phyloP scores from a whole-genome alignment of 1,284 basidiomycete genomes.

The Malassezia psittaci region DNA sequence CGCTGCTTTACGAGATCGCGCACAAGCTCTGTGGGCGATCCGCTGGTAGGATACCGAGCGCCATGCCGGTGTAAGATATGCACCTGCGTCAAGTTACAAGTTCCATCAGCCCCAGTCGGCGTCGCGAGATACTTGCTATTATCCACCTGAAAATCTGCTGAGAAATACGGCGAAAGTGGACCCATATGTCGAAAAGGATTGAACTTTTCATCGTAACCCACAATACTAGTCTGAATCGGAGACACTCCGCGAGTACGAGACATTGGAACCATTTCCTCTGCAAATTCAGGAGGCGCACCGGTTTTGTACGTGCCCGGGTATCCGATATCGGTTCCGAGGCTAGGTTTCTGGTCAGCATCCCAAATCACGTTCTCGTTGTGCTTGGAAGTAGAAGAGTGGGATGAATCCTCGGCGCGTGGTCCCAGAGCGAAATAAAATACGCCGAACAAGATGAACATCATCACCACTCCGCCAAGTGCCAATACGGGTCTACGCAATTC shows the following conservation, averaged over 20 bases:
- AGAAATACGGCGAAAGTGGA: slow-evolving; percentile 38
- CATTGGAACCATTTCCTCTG: slow-evolving; percentile 34
- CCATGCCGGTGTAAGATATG: slow-evolving; percentile 46
- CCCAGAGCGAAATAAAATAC: slow-evolving; percentile 34
- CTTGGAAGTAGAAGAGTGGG: too few relatives aligned
- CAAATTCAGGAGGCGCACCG: slow-evolving; percentile 30
- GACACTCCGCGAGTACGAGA: slow-evolving; percentile 25
- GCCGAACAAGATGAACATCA: slow-evolving; percentile 19
- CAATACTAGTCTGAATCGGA: slow-evolving; percentile 35
- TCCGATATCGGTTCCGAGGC: slow-evolving; percentile 24
- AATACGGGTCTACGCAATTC: neutral
- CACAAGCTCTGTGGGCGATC: slow-evolving; percentile 12
- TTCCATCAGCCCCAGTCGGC: slow-evolving; percentile 13
- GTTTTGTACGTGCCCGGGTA: slow-evolving; percentile 37
- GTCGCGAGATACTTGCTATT: slow-evolving; percentile 30
- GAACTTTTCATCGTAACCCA: slow-evolving; percentile 24
- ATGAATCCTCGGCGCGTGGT: slow-evolving; percentile 15
- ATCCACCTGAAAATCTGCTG: slow-evolving; percentile 35
- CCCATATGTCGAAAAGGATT: slow-evolving; percentile 45
- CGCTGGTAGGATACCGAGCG: slow-evolving; percentile 35
- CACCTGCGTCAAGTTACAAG: slow-evolving; percentile 31
- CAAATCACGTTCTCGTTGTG: slow-evolving; percentile 3
- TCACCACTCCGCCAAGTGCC: neutral
- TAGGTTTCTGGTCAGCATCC: slow-evolving; percentile 18
- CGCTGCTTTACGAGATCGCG: neutral